Evolutionary conservation across 2,329 filamentous ascomycete species (phyloP), one percentile per base, ranked within the genome.

Genomic region (Neurospora sp.): DNA sequence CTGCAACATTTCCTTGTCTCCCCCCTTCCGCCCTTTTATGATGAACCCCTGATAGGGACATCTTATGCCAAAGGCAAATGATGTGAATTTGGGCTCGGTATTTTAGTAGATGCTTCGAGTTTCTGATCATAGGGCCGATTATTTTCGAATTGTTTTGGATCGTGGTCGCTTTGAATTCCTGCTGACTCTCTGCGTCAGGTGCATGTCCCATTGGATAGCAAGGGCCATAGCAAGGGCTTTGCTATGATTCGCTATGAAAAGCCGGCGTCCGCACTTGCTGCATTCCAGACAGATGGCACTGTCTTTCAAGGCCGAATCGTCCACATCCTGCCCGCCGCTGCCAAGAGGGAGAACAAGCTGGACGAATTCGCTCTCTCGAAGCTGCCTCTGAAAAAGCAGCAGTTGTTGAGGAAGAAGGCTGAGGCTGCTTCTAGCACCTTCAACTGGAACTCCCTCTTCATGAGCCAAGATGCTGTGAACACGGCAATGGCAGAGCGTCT

Each of bases 31-130:
- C 69, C 62, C 71, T 71, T 77, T 73, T 74, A 87, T 95, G 96
- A 98, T 98, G 95, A 98, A 92, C 84, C 88, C 88, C 91, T 91
- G 96, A 98, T 98, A 98, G 96, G 96, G 96, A 98, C 96, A 98
- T 89, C 95, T 93, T 92, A 97, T 95, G 91, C 91, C 77, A 80
- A 81, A 78, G 83, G 92, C 92, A 93, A 85, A 85, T 98, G 94
- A 96, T 94, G 92, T 88, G 85, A 93, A 86, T 81, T 83, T 88
- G 89, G 91, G 90, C 90, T 93, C 90, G 92, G 87, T 91, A 96
- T 97, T 96, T 97, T 99, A 97, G 96, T 99, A 99, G 95, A 98
- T 97, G 92, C 92, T 91, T 94, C 89, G 93, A 91, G 82, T 85
- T 84, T 87, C 93, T 96, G 91, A 94, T 82, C 73, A 72, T 72